Evolutionary conservation across 2,329 filamentous ascomycete species (phyloP).

Genomic region (Fusarium beomiforme): DNA sequence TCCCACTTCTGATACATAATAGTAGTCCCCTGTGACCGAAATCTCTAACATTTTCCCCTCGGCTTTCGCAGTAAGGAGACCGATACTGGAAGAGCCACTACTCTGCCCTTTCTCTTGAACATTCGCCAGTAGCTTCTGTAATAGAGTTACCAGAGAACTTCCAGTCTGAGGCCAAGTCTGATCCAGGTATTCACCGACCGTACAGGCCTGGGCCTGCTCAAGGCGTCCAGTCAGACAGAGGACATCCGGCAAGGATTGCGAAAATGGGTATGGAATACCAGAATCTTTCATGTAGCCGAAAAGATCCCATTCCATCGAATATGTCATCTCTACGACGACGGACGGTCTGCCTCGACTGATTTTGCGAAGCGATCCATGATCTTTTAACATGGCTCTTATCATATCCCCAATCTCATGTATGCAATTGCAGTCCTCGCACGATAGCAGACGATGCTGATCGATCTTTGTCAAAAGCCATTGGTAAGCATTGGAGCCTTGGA

Average conservation of each 20-base stretch:
- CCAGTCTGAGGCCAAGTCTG: slow-evolving; percentile 12
- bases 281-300: neutral
- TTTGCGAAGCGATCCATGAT: neutral
- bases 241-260: neutral
- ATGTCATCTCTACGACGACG: neutral
- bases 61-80: no score
- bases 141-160: fast-evolving
- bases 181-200: neutral
- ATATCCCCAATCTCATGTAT: neutral
- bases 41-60: neutral
- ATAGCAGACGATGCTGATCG: neutral
- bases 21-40: neutral
- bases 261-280: fast-evolving
- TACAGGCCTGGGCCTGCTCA: neutral
- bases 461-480: slow-evolving; percentile 6
- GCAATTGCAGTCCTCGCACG: neutral
- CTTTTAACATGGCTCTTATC: neutral
- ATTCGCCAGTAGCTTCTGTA: neutral
- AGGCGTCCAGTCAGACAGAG: slow-evolving; percentile 2
- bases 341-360: neutral
- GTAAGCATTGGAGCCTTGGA: neutral
- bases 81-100: neutral
- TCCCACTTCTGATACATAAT: slow-evolving; percentile 6
- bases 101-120: no score
- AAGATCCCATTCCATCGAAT: neutral